These are phyloP conservation scores for Calvatia gigantea DNA, from an alignment of 768 basidiomycete genomes.

Conservation along the genomic window DNA sequence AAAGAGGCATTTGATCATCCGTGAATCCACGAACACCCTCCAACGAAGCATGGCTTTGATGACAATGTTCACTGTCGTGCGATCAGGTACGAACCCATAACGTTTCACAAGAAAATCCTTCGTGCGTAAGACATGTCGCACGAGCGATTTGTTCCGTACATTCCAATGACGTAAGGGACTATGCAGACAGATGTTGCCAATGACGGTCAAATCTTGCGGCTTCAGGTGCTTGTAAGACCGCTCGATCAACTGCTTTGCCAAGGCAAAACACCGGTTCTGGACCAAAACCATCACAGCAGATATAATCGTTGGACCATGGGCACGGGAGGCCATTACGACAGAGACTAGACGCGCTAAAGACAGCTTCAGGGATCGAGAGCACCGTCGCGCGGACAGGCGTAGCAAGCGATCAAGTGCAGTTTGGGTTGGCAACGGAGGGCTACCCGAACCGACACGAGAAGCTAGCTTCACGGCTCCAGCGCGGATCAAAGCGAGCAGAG, in stretches of 20 bases:
- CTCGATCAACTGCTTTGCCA: constrained; percentile 41
- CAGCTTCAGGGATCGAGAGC: neutral
- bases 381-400: neutral
- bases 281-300: constrained; percentile 36
- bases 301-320: constrained; percentile 24
- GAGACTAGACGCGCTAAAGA: neutral
- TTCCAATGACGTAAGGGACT: constrained; percentile 29
- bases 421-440: neutral
- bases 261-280: constrained; percentile 36
- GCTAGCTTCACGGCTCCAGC: constrained; percentile 18
- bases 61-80: constrained; percentile 68
- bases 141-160: constrained; percentile 39
- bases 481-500: constrained; percentile 25
- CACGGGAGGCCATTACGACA: constrained; percentile 10
- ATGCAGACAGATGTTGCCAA: constrained; percentile 60
- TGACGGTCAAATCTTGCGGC: constrained; percentile 29
- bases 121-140: constrained; percentile 38
- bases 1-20: constrained; percentile 52
- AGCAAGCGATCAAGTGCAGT: neutral
- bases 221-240: constrained; percentile 25
- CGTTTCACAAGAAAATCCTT: constrained; percentile 39
- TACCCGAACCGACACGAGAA: neutral
- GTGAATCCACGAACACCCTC: constrained; percentile 37
- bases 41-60: constrained; percentile 58
- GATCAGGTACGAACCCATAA: constrained; percentile 57